phyloP scores from a whole-genome alignment of 176 grass and related monocot genomes.

The Phragmites australis region DNA sequence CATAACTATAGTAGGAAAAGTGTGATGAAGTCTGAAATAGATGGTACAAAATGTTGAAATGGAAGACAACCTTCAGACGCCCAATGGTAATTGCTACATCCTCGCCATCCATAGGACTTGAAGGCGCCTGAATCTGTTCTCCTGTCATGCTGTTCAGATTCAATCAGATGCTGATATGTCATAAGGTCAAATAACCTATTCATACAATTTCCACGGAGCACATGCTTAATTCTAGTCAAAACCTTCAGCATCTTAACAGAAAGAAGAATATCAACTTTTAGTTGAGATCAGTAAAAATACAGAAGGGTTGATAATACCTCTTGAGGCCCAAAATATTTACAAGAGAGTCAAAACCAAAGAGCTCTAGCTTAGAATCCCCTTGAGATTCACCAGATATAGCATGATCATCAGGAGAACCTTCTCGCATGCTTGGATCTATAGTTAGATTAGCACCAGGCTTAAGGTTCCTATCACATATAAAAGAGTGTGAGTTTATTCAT shows the following conservation, averaged over 20 bases:
- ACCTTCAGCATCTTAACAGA: constrained; percentile 17
- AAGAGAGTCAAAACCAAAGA: constrained; percentile 99
- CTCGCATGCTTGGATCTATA: constrained; percentile 49
- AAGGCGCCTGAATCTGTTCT: constrained; percentile 79
- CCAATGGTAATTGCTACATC: constrained; percentile 90
- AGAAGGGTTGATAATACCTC: constrained; percentile 54
- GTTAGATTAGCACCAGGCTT: constrained; percentile 50
- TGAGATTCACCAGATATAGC: constrained; percentile 52
- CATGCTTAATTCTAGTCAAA: constrained; percentile 21
- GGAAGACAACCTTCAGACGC: constrained; percentile 61
- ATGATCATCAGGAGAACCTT: constrained; percentile 55
- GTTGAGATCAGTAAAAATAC: constrained; percentile 2
- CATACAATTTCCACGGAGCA: constrained; percentile 16
- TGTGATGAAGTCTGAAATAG: constrained; percentile 6
- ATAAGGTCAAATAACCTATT: constrained; percentile 37
- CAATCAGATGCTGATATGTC: constrained; percentile 47
- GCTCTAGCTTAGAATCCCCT: constrained; percentile 89
- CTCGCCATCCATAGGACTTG: constrained; percentile 91
- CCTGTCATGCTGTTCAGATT: constrained; percentile 93
- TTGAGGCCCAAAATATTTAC: constrained; percentile 99
- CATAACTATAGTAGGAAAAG: constrained; percentile 4
- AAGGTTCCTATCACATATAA: constrained; percentile 63
- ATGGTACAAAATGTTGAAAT: constrained; percentile 23
- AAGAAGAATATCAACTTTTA: constrained; percentile 15
- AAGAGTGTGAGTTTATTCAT: constrained; percentile 31